Percentiles rank a stretch among this genome's conserved stretches.
These are phyloP conservation scores for Cytospora chrysosperma DNA, from an alignment of 2,329 filamentous ascomycete genomes.

Conservation along the genomic window DNA sequence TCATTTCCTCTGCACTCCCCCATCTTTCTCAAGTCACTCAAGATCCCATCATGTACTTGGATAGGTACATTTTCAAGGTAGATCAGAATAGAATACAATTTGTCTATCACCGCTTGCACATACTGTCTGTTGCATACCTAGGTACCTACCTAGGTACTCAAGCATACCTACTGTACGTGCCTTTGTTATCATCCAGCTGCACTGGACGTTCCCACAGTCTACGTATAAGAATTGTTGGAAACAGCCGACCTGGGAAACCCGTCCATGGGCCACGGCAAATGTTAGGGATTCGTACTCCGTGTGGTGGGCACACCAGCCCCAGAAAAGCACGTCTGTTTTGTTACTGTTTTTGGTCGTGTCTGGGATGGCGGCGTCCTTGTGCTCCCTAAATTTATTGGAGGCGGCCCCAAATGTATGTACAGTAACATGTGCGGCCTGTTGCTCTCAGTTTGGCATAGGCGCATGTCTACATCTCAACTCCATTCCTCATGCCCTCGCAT, in stretches of 20 bases:
- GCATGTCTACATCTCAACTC: constrained; percentile 8
- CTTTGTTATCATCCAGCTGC: background rate
- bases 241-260: background rate
- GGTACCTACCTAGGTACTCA: background rate
- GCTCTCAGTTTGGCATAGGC: constrained; percentile 14
- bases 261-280: background rate
- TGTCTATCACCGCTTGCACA: background rate
- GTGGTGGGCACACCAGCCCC: constrained; percentile 1
- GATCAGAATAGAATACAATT: no score
- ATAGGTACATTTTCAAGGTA: no score
- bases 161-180: background rate
- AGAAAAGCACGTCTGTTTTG: constrained; percentile 14
- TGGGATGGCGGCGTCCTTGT: constrained; percentile 15
- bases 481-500: background rate
- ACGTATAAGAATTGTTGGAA: background rate
- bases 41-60: background rate
- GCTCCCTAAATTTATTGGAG: constrained; percentile 11
- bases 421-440: constrained; percentile 10
- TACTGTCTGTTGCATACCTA: background rate
- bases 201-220: background rate
- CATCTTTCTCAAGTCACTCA: background rate
- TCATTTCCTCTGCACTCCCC: constrained; percentile 1
- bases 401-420: constrained; percentile 7
- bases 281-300: background rate
- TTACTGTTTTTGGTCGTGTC: constrained; percentile 1